Percentiles rank a stretch among this genome's conserved stretches.
phyloP scores from a whole-genome alignment of 2,329 filamentous ascomycete genomes.

The Pyrenochaeta sp. region DNA sequence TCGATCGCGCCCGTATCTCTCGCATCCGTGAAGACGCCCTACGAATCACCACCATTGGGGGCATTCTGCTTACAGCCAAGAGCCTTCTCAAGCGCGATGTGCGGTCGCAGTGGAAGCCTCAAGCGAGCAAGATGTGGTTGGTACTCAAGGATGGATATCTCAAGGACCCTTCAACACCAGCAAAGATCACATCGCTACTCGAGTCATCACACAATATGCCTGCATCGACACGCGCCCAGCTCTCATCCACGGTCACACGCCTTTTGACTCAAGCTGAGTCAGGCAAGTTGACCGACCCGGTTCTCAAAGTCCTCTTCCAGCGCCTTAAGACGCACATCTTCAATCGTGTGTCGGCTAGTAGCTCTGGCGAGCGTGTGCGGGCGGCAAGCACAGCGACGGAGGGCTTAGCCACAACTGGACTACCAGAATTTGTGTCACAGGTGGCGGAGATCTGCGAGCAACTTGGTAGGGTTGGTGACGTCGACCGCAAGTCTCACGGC shows the following conservation, averaged over 20 bases:
- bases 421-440: conserved; percentile 76
- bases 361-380: conserved; percentile 74
- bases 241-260: conserved; percentile 54
- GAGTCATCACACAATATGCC: conserved; percentile 61
- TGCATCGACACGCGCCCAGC: conserved; percentile 54
- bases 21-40: conserved; percentile 66
- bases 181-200: conserved; percentile 58
- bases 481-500: conserved; percentile 74
- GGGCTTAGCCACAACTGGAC: conserved; percentile 71
- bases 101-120: conserved; percentile 77
- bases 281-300: conserved; percentile 65
- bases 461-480: conserved; percentile 69
- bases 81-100: conserved; percentile 84
- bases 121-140: conserved; percentile 74
- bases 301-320: conserved; percentile 73
- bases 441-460: conserved; percentile 75
- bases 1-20: conserved; percentile 72
- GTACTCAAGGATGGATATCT: conserved; percentile 70
- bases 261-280: conserved; percentile 63
- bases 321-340: conserved; percentile 73
- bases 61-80: conserved; percentile 81
- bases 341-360: conserved; percentile 69
- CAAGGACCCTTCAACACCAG: conserved; percentile 59
- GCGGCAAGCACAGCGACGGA: conserved; percentile 74
- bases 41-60: conserved; percentile 75